Evolutionary conservation across 1,139 yeast genomes (phyloP).

Genomic region (Kodamaea sp.): DNA sequence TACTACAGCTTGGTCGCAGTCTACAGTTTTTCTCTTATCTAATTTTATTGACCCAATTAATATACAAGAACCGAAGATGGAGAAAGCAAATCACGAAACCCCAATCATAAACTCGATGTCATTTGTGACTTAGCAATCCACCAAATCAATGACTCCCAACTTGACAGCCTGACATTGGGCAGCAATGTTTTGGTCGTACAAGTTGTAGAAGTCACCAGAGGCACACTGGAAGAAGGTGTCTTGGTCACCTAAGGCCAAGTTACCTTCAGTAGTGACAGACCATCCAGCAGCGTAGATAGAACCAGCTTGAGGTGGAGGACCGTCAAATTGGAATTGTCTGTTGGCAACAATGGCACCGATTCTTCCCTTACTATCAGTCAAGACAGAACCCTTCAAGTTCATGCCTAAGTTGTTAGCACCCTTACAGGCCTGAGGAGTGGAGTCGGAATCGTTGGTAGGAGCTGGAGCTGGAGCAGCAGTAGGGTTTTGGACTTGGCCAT

Average conservation of each 20-base stretch:
- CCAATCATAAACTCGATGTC: not conserved
- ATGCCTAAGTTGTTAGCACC: conserved; percentile 30
- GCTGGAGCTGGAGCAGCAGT: conserved; percentile 10
- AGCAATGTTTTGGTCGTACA: conserved; percentile 70
- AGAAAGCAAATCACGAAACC: not conserved
- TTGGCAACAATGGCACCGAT: conserved; percentile 47
- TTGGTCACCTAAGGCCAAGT: conserved; percentile 67
- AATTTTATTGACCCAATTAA: too few species aligned
- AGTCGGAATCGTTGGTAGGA: conserved; percentile 1
- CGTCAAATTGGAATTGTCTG: conserved; percentile 49
- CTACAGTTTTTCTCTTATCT: too few species aligned
- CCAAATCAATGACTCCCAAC: conserved; percentile 64
- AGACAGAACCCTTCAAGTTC: conserved; percentile 28
- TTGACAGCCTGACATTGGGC: conserved; percentile 66
- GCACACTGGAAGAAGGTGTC: conserved; percentile 75
- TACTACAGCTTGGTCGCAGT: too few species aligned
- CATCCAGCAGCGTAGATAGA: conserved; percentile 74
- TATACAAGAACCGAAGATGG: too few species aligned
- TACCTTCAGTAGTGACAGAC: conserved; percentile 65
- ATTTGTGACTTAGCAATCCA: conserved; percentile 47
- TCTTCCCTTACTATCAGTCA: conserved; percentile 37
- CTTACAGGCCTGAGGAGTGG: conserved; percentile 24
- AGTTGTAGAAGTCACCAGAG: conserved; percentile 80
- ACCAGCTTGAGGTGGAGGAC: conserved; percentile 48
- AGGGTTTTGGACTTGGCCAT: conserved; percentile 42